Evolutionary conservation across 805 yeast species (phyloP).

Genomic region (Metschnikowia borealis): DNA sequence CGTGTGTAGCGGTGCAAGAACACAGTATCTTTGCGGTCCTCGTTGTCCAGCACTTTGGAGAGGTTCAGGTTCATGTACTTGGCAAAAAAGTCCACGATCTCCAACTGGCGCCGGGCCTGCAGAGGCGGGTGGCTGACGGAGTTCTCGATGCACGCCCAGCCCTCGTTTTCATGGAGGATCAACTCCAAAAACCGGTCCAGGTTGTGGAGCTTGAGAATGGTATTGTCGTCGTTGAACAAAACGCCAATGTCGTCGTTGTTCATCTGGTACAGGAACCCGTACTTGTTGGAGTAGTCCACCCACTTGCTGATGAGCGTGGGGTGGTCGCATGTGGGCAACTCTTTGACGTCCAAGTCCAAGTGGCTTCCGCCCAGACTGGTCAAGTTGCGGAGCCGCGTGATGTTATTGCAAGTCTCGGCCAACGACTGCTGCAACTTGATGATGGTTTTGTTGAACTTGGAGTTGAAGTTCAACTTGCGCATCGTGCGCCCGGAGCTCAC

Average conservation of each 20-base stretch:
- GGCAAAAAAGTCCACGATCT: slow-evolving; percentile 82
- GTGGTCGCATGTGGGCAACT: slow-evolving; percentile 44
- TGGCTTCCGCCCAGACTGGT: slow-evolving; percentile 23
- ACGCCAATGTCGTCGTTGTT: slow-evolving; percentile 90
- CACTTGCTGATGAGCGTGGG: slow-evolving; percentile 85
- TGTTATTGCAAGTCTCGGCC: slow-evolving; percentile 33
- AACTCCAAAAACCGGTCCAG: slow-evolving; percentile 65
- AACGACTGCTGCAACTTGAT: slow-evolving; percentile 34
- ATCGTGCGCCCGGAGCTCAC: slow-evolving; percentile 24
- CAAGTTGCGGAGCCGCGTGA: slow-evolving; percentile 41
- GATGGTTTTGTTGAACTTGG: slow-evolving; percentile 37
- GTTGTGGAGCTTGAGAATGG: slow-evolving; percentile 68
- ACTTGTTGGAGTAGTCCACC: slow-evolving; percentile 96
- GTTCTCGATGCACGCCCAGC: slow-evolving; percentile 46
- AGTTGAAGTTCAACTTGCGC: slow-evolving; percentile 37
- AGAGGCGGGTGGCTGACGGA: slow-evolving; percentile 41
- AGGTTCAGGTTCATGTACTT: slow-evolving; percentile 89
- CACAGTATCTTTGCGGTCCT: slow-evolving; percentile 60
- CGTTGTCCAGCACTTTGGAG: slow-evolving; percentile 70
- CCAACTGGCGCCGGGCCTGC: slow-evolving; percentile 65
- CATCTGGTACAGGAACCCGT: slow-evolving; percentile 91
- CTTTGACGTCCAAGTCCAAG: slow-evolving; percentile 26
- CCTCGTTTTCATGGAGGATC: slow-evolving; percentile 39
- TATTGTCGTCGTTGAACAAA: slow-evolving; percentile 77
- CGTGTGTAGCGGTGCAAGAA: slow-evolving; percentile 82